Conservation (phyloP, 768 basidiomycete species). For the Clitopilus passeckerianus region DNA sequence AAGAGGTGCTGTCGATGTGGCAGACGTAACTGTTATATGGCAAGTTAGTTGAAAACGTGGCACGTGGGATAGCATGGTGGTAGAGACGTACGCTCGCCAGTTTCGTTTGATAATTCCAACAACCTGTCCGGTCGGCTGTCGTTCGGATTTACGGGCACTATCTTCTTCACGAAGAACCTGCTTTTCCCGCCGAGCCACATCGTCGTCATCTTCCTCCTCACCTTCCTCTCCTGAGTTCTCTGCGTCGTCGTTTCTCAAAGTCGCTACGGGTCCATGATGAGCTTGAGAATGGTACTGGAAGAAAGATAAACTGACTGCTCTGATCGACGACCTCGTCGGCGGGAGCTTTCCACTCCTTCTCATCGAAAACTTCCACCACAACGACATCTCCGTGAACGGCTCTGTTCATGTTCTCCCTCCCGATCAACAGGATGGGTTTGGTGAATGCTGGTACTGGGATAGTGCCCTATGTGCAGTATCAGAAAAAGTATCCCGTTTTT, state of each 20-base stretch:
- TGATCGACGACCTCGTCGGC: conserved; percentile 92
- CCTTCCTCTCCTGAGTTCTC: conserved; percentile 68
- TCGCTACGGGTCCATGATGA: conserved; percentile 39
- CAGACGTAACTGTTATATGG: conserved; percentile 70
- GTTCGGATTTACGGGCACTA: conserved; percentile 42
- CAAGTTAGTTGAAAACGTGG: not conserved
- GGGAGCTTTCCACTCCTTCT: conserved; percentile 89
- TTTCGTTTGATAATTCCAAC: conserved; percentile 93
- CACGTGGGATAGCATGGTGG: conserved; percentile 2
- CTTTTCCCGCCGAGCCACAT: conserved; percentile 34
- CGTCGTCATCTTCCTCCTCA: conserved; percentile 34
- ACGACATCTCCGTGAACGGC: conserved; percentile 93
- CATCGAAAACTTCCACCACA: conserved; percentile 80
- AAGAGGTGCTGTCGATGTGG: conserved; percentile 87
- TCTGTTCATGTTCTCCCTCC: conserved; percentile 93
- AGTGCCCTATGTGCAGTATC: conserved; percentile 53
- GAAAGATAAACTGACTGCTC: conserved; percentile 50
- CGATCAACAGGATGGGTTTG: conserved; percentile 80
- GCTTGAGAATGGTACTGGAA: not conserved
- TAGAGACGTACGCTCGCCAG: conserved; percentile 78
- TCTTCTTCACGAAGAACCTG: conserved; percentile 31
- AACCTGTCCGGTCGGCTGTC: conserved; percentile 87
- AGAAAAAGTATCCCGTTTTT: not conserved
- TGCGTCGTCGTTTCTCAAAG: conserved; percentile 82
- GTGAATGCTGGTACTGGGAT: conserved; percentile 69